A percentile compares a stretch with the other conserved stretches of the same genome.
Conservation (phyloP, 768 basidiomycete species). For the Chalciporus piperatus region DNA sequence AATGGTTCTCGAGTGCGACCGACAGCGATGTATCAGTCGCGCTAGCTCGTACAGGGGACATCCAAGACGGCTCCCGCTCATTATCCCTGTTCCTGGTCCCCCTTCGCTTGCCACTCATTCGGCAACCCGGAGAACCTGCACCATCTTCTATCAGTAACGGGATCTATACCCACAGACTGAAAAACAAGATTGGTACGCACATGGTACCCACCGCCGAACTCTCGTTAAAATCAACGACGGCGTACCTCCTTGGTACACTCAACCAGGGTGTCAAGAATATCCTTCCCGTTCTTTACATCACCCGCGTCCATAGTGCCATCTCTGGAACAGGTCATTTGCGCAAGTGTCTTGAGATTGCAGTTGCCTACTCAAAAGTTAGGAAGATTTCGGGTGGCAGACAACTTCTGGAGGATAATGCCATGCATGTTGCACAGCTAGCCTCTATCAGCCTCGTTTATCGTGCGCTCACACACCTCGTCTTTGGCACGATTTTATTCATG, state of each 20-base stretch:
- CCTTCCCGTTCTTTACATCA: conserved; percentile 72
- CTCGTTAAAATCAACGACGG: conserved; percentile 55
- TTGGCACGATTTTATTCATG: conserved; percentile 56
- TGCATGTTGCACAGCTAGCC: conserved; percentile 67
- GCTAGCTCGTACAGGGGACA: conserved; percentile 66
- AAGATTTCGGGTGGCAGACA: conserved; percentile 48
- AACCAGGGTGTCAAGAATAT: conserved; percentile 66
- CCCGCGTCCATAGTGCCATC: conserved; percentile 65
- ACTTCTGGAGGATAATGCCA: conserved; percentile 50
- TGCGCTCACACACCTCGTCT: conserved; percentile 59
- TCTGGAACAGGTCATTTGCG: conserved; percentile 55
- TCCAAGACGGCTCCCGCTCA: conserved; percentile 54
- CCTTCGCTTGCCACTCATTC: conserved; percentile 51
- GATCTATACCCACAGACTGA: conserved; percentile 68
- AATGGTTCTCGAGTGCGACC: conserved; percentile 85
- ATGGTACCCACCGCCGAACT: conserved; percentile 76
- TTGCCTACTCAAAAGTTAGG: conserved; percentile 60
- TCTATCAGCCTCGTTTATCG: conserved; percentile 60
- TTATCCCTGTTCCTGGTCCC: conserved; percentile 77
- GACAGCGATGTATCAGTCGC: conserved; percentile 72
- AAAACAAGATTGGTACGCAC: conserved; percentile 77
- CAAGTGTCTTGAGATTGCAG: conserved; percentile 63
- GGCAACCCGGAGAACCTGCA: conserved; percentile 35
- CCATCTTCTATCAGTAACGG: conserved; percentile 57
- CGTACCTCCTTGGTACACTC: conserved; percentile 56